These are phyloP conservation scores for Byssothecium circinans DNA, from an alignment of 2,329 filamentous ascomycete genomes.

Conservation along the genomic window DNA sequence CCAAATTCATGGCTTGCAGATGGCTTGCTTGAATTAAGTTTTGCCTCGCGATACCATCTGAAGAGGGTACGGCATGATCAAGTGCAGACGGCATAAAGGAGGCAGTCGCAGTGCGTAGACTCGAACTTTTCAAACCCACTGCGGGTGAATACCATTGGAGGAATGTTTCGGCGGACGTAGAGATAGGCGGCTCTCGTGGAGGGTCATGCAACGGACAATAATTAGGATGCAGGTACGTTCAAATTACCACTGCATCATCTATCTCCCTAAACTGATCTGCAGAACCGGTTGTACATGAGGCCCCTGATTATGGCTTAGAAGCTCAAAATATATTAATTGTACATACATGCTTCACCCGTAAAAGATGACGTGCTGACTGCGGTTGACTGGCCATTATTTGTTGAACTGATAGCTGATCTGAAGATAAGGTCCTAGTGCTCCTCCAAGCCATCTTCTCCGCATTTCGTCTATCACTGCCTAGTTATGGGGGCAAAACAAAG, in stretches of 20 bases:
- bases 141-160: background rate
- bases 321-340: background rate
- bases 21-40: too few relatives aligned
- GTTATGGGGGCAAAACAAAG: constrained; percentile 32
- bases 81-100: too few relatives aligned
- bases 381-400: background rate
- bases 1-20: too few relatives aligned
- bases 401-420: background rate
- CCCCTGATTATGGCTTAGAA: background rate
- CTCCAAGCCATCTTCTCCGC: constrained; percentile 36
- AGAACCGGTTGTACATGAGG: background rate
- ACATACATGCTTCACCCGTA: background rate
- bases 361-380: background rate
- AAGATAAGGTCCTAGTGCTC: constrained; percentile 13
- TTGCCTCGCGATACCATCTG: background rate
- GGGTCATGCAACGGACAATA: background rate
- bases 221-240: background rate
- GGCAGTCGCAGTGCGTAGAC: too few relatives aligned
- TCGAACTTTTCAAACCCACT: too few relatives aligned
- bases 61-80: too few relatives aligned
- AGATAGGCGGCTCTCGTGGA: background rate
- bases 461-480: constrained; percentile 36
- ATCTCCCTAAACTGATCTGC: background rate
- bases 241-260: background rate
- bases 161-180: background rate